Evolutionary conservation across 108 stramenopile species (phyloP).

Genomic region (Cyclotella choctawhatcheeana): DNA sequence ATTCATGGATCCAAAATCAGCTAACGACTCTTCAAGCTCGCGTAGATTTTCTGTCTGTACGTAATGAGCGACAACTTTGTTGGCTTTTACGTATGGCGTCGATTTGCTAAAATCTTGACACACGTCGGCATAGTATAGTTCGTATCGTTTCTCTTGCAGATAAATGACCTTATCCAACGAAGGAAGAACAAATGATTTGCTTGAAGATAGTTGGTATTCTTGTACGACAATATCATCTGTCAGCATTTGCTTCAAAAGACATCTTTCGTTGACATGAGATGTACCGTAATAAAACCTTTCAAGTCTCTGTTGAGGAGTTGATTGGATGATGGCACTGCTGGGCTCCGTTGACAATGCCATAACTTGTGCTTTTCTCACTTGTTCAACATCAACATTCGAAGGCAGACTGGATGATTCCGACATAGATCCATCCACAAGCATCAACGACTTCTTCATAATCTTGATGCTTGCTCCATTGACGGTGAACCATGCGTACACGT

Average conservation of each 20-base stretch:
- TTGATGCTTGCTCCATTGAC: neutral
- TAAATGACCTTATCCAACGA: neutral
- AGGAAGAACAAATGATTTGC: neutral
- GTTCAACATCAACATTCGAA: too few species aligned
- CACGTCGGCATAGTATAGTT: neutral
- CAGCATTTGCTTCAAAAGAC: neutral
- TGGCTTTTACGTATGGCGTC: constrained; percentile 1
- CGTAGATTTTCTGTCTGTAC: constrained; percentile 32
- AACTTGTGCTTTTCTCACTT: too few species aligned
- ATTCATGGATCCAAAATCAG: constrained; percentile 27
- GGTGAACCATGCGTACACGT: neutral
- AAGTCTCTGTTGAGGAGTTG: neutral
- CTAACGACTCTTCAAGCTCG: constrained; percentile 25
- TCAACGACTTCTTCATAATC: too few species aligned
- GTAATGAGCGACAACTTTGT: constrained; percentile 18
- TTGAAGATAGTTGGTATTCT: neutral
- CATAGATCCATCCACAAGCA: too few species aligned
- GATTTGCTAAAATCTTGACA: neutral
- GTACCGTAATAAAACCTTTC: neutral
- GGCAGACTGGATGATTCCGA: neutral
- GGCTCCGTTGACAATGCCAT: too few species aligned
- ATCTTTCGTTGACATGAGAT: neutral
- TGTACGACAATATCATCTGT: neutral
- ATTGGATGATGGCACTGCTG: too few species aligned
- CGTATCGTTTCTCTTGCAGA: neutral